phyloP scores from a whole-genome alignment of 352 stramenopile genomes.

The Phytopythium kandeliae region DNA sequence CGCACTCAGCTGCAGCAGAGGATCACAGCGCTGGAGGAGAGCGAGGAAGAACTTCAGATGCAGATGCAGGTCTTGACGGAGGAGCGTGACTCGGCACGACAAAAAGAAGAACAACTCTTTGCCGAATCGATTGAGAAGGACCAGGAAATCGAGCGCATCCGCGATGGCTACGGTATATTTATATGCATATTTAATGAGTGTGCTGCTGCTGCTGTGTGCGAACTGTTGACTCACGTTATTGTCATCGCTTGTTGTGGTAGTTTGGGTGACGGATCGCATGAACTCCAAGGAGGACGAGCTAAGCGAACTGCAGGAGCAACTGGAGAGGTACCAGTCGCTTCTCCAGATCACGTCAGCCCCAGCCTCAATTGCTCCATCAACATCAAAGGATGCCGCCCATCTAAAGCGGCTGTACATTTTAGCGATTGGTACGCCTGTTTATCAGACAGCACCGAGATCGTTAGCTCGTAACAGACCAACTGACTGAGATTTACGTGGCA shows the following conservation, averaged over 20 bases:
- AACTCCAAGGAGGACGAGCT: slow-evolving; percentile 87
- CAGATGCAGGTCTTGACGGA: slow-evolving; percentile 83
- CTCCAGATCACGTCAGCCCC: slow-evolving; percentile 44
- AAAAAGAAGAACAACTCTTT: slow-evolving; percentile 84
- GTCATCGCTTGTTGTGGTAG: slow-evolving; percentile 19
- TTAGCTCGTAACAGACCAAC: too few relatives aligned
- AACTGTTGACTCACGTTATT: not conserved
- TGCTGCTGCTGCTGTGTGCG: not conserved
- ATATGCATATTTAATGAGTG: too few relatives aligned
- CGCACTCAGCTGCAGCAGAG: slow-evolving; percentile 29
- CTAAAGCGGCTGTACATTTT: slow-evolving; percentile 35
- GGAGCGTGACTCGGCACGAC: slow-evolving; percentile 69
- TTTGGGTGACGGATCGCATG: slow-evolving; percentile 86
- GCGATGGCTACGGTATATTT: slow-evolving; percentile 83
- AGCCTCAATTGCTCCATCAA: slow-evolving; percentile 13
- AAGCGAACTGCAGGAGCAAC: slow-evolving; percentile 76
- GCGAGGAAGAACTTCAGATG: slow-evolving; percentile 72
- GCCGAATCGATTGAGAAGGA: slow-evolving; percentile 82
- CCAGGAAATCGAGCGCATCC: slow-evolving; percentile 84
- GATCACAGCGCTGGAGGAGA: slow-evolving; percentile 56
- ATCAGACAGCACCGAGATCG: too few relatives aligned
- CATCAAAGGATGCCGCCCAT: slow-evolving; percentile 12
- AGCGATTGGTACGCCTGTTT: slow-evolving; percentile 27
- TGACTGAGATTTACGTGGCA: too few relatives aligned
- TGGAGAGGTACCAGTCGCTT: slow-evolving; percentile 79